Base-by-base conservation (phyloP, 2,329 filamentous ascomycete genomes). In the Penicillium hesseltinei region DNA sequence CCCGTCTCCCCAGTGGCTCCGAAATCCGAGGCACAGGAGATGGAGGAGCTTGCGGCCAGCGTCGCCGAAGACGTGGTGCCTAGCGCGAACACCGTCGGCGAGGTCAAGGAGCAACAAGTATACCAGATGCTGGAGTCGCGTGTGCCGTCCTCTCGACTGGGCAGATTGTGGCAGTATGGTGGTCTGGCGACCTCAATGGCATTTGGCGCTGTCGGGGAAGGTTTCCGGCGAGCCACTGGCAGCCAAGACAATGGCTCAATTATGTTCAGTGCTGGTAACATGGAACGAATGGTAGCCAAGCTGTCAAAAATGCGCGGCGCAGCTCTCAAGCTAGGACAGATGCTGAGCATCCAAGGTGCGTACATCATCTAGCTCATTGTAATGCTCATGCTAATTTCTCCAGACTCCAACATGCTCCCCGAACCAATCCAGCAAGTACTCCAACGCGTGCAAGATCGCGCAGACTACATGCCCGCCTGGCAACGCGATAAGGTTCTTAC, bases 381-480 rank as follows among this genome's bases (percentile, higher is more conserved):
- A n/a, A 35, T n/a, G 21, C 54, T 60, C 33, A 60, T 45, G 7
- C 49, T 46, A 19, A 52, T 27, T 19, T 43, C 38, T 56, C 25
- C 57, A 82, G 94, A 99, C 76, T 87, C 91, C 38, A 97, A 96
- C 75, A 92, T 97, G 86, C 84, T 99, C 10, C 94, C 94, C 0
- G 85, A 84, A 0, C 85, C 90, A 1, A 92, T 99, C 49, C 91
- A 95, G 64, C 85, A 93, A 68, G 91, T 99, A 2, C 79, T 99
- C 13, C 92, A 96, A 71, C 87, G 95, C 6, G 94, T 99, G 0
- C 94, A 99, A 72, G 94, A 99, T 73, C 88, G 91, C 56, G 94
- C 94, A 39, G 93, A 99, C 74, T 99, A 97, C 74, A 99, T 99
- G 94, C 94, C 94, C 0, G 84, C 91, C 2, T 96, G 88, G 73